phyloP scores from a whole-genome alignment of 306 rosid species.

The Begonia peltatifolia region DNA sequence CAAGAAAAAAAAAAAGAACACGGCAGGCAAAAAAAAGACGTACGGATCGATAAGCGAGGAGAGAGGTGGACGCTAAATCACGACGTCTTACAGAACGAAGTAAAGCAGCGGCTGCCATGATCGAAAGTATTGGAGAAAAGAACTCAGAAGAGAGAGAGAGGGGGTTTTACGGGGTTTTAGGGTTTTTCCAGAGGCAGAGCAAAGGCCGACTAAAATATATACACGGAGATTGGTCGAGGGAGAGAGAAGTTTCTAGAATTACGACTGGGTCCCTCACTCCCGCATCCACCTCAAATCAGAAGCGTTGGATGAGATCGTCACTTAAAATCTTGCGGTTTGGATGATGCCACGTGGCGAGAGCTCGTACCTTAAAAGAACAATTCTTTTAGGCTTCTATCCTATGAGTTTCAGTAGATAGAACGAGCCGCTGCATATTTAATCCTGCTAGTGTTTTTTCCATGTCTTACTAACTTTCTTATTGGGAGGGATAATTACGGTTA shows the following conservation, averaged over 20 bases:
- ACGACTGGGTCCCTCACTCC: background rate
- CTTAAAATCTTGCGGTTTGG: too few relatives aligned
- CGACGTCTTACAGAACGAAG: slow-evolving; percentile 49
- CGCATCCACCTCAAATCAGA: background rate
- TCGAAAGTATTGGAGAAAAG: background rate
- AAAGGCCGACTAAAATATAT: background rate
- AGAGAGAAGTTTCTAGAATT: slow-evolving; percentile 37
- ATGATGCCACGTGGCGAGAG: too few relatives aligned
- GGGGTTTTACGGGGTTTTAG: slow-evolving; percentile 26
- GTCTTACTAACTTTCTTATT: too few relatives aligned
- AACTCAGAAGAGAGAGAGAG: background rate
- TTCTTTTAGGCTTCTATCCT: too few relatives aligned
- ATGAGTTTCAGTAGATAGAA: too few relatives aligned
- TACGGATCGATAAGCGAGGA: slow-evolving; percentile 54
- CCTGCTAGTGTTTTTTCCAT: too few relatives aligned
- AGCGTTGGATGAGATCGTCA: background rate
- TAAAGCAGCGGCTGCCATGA: slow-evolving; percentile 38
- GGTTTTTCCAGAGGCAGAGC: slow-evolving; percentile 7
- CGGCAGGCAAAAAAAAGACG: background rate
- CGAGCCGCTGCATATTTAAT: too few relatives aligned
- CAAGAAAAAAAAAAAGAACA: background rate
- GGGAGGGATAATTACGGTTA: too few relatives aligned
- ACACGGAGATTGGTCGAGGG: slow-evolving; percentile 20
- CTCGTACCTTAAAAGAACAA: too few relatives aligned
- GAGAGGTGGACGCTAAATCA: slow-evolving; percentile 31